Evolutionary conservation across 2,329 filamentous ascomycete genomes (phyloP), one percentile per base, ranked within the genome.

Genomic region (Fusarium virguliforme): DNA sequence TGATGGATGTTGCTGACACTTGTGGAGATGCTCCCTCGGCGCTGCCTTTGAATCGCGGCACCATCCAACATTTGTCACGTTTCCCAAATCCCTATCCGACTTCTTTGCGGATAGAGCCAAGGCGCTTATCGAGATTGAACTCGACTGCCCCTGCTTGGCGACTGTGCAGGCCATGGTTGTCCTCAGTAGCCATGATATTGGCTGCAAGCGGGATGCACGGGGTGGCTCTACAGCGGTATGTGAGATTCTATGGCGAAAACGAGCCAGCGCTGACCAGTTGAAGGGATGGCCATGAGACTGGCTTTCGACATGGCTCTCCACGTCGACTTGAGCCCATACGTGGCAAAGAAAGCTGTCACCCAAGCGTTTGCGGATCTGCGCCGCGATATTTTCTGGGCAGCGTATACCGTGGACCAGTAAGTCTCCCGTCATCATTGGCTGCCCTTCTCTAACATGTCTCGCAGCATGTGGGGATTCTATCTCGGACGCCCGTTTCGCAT

Each of bases 41-140:
- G 81, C 81, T 37, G 80, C 82, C 1, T 84, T 83, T n/a, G 82
- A 83, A 60, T 74, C 80, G 18, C 77, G 81, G 10, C 82, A 83
- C 56, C 82, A 83, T 53, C 81, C 82, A 2, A 81, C 79, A 3
- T 82, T 83, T 35, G 62, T 71, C 7, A 74, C 72, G 0, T 73
- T 71, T 75, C 83, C 64, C 79, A 82, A 40, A 78, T 83, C 67
- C 73, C 77, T 40, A 76, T 62, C 74, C 6, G 74, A 76, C 12
- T 77, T 77, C 43, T 76, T 77, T 53, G 74, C 75, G 4, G 72
- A 75, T 13, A 54, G 75, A 26, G 75, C 75, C 22, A 77, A 76
- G 57, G 67, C 70, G 0, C 50, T 77, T 3, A 50, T 77, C 4
- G 75, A 77, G 15, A 76, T 76, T 22, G 75, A 77, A 28, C 58